Percentiles rank a stretch among this genome's conserved stretches.
These are phyloP conservation scores for Trapa incisa DNA, from an alignment of 345 rosid species.

Conservation along the genomic window DNA sequence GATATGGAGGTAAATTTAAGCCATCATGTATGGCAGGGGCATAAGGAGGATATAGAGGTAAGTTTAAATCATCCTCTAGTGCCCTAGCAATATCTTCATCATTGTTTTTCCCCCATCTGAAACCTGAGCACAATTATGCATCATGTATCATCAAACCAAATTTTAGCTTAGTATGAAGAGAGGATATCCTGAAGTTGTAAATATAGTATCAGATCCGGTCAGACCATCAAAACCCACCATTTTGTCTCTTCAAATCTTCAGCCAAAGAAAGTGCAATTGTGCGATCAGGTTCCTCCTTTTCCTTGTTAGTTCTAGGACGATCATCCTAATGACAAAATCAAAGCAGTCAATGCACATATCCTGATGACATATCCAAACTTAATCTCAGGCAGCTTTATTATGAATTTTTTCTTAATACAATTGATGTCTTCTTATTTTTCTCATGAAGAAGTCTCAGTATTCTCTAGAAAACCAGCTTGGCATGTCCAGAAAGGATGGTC, in stretches of 20 bases:
- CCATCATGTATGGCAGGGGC: slow-evolving; percentile 27
- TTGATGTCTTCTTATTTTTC: not conserved
- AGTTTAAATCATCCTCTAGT: slow-evolving; percentile 27
- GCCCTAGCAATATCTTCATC: slow-evolving; percentile 37
- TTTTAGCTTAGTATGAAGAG: not conserved
- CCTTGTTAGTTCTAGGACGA: slow-evolving; percentile 39
- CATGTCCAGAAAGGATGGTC: not conserved
- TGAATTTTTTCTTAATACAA: not conserved
- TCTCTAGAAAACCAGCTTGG: not conserved
- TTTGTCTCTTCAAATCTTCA: slow-evolving; percentile 50
- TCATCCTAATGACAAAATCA: slow-evolving; percentile 35
- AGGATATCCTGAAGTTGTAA: not conserved
- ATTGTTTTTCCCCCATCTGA: slow-evolving; percentile 31
- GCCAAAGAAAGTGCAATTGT: slow-evolving; percentile 50
- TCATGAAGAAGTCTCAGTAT: too few species aligned
- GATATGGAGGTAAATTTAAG: slow-evolving; percentile 34
- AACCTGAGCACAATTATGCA: slow-evolving; percentile 25
- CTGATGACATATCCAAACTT: not conserved
- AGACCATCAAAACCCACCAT: slow-evolving; percentile 21
- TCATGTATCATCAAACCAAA: not conserved
- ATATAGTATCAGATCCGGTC: not conserved
- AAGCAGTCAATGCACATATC: not conserved
- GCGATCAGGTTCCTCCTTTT: slow-evolving; percentile 57
- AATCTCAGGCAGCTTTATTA: not conserved
- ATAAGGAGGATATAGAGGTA: slow-evolving; percentile 41